Conservation (phyloP, 805 yeast genomes). For the Metschnikowia vanudenii region DNA sequence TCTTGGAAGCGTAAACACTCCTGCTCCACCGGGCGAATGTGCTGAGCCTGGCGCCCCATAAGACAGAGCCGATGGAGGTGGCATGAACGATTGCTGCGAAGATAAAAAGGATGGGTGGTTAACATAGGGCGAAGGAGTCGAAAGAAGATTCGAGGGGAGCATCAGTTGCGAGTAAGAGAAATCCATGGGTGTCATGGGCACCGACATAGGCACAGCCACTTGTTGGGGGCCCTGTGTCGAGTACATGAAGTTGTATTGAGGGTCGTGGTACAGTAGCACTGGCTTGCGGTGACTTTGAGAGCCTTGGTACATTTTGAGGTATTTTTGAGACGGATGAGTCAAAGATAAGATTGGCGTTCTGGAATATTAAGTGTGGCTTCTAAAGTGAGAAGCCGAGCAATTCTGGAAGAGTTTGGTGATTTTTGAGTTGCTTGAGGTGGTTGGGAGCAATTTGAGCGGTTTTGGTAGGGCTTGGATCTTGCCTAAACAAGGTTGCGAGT, state of each 20-base stretch:
- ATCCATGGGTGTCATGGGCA: conserved; percentile 49
- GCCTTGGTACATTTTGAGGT: conserved; percentile 7
- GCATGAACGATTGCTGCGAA: conserved; percentile 13
- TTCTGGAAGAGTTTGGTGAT: neutral
- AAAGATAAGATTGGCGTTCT: no score
- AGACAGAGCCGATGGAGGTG: conserved; percentile 6
- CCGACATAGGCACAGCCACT: neutral
- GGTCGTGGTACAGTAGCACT: conserved; percentile 8
- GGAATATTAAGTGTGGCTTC: no score
- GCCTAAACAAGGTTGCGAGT: no score
- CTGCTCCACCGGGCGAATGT: neutral
- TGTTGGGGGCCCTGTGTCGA: conserved; percentile 10
- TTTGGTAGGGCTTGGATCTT: no score
- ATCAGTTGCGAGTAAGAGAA: conserved; percentile 57
- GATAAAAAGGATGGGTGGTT: conserved; percentile 31
- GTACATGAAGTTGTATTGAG: conserved; percentile 2
- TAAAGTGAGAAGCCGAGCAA: no score
- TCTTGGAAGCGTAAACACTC: conserved; percentile 3
- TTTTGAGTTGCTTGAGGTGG: neutral
- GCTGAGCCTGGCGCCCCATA: neutral
- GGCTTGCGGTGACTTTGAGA: conserved; percentile 8
- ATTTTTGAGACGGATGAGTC: neutral
- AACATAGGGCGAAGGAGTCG: conserved; percentile 53
- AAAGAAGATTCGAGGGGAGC: conserved; percentile 59
- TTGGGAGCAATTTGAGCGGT: no score